Evolutionary conservation across 768 basidiomycete genomes (phyloP).

Genomic region (Rhizopogon roseolus): DNA sequence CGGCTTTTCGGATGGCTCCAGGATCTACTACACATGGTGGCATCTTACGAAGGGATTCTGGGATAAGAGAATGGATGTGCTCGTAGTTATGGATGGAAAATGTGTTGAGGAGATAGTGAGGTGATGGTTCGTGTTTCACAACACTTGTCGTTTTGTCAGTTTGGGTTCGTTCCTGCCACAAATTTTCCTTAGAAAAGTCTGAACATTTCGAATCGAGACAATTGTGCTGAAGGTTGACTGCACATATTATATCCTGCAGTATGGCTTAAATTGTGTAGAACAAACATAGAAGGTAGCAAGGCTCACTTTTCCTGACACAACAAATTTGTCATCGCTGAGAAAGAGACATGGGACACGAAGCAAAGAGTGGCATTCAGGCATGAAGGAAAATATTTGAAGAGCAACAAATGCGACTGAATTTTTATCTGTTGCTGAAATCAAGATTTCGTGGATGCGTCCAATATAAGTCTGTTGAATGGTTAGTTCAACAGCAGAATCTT

Average conservation of each 20-base stretch:
- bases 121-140: conserved; percentile 4
- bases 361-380: neutral
- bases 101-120: conserved; percentile 11
- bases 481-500: neutral
- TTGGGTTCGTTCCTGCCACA: conserved; percentile 7
- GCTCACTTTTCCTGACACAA: neutral
- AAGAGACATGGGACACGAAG: neutral
- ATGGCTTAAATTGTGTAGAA: neutral
- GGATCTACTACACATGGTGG: neutral
- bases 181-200: neutral
- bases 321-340: neutral
- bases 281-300: neutral
- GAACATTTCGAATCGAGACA: conserved; percentile 7
- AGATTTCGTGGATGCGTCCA: conserved; percentile 1
- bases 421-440: neutral
- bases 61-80: conserved; percentile 2
- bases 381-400: neutral
- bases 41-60: neutral
- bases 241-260: conserved; percentile 11
- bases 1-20: neutral
- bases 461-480: neutral
- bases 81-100: conserved; percentile 15
- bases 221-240: conserved; percentile 14
- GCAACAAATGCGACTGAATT: neutral
- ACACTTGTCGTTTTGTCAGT: conserved; percentile 2